Evolutionary conservation across 108 stramenopile species (phyloP), one percentile per base, ranked within the genome.

Genomic region (Aurantiochytrium sp.): DNA sequence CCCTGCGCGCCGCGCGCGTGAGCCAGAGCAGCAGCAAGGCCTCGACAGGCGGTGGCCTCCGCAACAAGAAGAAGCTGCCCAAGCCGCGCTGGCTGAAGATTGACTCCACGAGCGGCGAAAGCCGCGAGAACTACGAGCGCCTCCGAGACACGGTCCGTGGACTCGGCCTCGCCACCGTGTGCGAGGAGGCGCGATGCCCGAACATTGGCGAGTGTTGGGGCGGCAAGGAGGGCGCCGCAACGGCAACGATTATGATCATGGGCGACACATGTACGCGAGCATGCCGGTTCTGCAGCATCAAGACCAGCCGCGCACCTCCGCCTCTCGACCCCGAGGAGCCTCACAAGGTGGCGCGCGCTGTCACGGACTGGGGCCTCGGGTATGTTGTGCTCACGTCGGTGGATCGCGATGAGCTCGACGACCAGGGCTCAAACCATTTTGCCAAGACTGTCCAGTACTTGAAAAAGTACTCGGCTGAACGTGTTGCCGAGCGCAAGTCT

Each of bases 181-280:
- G 98, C 91, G 98, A 98, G 90, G 98, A 99, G 89, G 99, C 99
- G 57, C 96, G 96, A 88, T 99, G 99, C 91, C 99, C 99, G 47
- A 99, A 99, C 93, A 96, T 98, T 87, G 99, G 99, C 58, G 99
- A 99, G 92, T 99, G 99, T 89, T 99, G 99, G 99, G 96, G 96
- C 92, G 99, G 99, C 8, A 57, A 88, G 45, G 89, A 90, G 51
- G 89, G 87, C 59, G 35, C 87, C 0, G 99, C 98, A 10, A 99
- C 98, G 4, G 99, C 97, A 19, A 99, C 99, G 0, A 98, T 99
- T 88, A 99, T 99, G 99, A 91, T 99, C 28, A 89, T 99, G 93
- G 99, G 99, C 5, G 99, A 99, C 90, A 98, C 98, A 2, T 99
- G 98, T 90, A 99, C 98, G 6, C 91, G 99, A 16, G 99, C 98